Percentiles rank a stretch among this genome's conserved stretches.
phyloP scores from a whole-genome alignment of 805 yeast species.

The Scheffersomyces lignosus region DNA sequence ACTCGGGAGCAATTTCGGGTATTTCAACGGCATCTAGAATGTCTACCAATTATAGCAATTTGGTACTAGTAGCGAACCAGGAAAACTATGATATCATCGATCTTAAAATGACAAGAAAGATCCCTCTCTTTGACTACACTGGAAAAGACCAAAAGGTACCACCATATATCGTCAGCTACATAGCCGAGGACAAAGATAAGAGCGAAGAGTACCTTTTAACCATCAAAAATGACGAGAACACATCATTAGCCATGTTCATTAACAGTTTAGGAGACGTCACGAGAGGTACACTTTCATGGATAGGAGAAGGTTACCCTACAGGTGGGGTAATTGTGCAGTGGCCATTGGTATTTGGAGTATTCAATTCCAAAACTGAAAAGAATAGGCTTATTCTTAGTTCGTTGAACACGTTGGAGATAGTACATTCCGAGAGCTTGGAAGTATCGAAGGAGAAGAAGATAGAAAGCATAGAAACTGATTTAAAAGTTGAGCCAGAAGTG shows the following conservation, averaged over 20 bases:
- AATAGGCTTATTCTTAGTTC: conserved; percentile 22
- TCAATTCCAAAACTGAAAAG: conserved; percentile 7
- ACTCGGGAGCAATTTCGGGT: conserved; percentile 26
- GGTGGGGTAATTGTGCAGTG: conserved; percentile 32
- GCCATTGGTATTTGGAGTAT: conserved; percentile 38
- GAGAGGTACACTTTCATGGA: conserved; percentile 42
- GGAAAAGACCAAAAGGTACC: conserved; percentile 5
- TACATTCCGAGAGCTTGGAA: conserved; percentile 2
- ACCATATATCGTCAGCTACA: conserved; percentile 26
- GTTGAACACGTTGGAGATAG: conserved; percentile 22
- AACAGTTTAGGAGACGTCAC: conserved; percentile 40
- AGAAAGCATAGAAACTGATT: background rate
- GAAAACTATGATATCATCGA: conserved; percentile 38
- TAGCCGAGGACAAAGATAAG: conserved; percentile 7
- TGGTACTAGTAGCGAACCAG: conserved; percentile 33
- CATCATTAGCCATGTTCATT: conserved; percentile 43
- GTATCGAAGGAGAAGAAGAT: background rate
- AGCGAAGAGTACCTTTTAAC: conserved; percentile 34
- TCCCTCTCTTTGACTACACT: conserved; percentile 36
- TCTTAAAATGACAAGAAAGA: conserved; percentile 28
- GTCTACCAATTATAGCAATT: conserved; percentile 27
- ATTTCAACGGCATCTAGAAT: conserved; percentile 26
- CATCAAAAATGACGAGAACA: conserved; percentile 29
- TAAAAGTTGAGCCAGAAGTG: background rate
- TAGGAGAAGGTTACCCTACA: conserved; percentile 33